Evolutionary conservation across 2,329 filamentous ascomycete genomes (phyloP).

Genomic region (Apiospora koreana): DNA sequence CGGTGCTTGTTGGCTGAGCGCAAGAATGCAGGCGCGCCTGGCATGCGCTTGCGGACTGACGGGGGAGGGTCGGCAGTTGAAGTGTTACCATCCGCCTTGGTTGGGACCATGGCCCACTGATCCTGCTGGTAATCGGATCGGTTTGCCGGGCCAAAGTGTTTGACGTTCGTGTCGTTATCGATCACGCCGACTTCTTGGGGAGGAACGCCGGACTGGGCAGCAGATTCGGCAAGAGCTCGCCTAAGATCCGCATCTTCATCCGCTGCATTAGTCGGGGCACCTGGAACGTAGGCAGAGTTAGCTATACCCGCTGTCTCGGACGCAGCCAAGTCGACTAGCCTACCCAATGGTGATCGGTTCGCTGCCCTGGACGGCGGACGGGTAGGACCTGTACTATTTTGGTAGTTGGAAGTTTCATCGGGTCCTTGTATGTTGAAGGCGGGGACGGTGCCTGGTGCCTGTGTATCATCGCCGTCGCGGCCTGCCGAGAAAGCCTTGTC

Average conservation of each 20-base stretch:
- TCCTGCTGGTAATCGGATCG: conserved; percentile 54
- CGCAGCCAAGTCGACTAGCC: conserved; percentile 49
- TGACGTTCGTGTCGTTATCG: conserved; percentile 33
- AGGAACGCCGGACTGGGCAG: conserved; percentile 41
- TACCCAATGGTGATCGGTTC: conserved; percentile 57
- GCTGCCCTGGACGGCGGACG: conserved; percentile 63
- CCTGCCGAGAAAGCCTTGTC: conserved; percentile 54
- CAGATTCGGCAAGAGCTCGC: conserved; percentile 56
- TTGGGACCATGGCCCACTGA: conserved; percentile 61
- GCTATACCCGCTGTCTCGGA: conserved; percentile 42
- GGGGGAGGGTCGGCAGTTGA: conserved; percentile 37
- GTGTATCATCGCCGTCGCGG: conserved; percentile 48
- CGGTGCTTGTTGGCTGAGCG: conserved; percentile 29
- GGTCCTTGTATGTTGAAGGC: conserved; percentile 59
- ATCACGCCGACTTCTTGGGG: conserved; percentile 55
- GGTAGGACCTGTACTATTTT: conserved; percentile 51
- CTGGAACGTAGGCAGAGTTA: conserved; percentile 33
- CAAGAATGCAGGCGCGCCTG: conserved; percentile 54
- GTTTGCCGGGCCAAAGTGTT: conserved; percentile 61
- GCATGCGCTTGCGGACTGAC: conserved; percentile 44
- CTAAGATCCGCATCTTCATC: conserved; percentile 59
- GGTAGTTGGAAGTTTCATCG: conserved; percentile 45
- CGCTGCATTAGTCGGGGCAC: conserved; percentile 36
- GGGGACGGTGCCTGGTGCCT: conserved; percentile 40
- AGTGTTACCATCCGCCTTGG: conserved; percentile 28